Evolutionary conservation across 2,329 filamentous ascomycete species (phyloP).

Genomic region (Teratosphaeria pseudoeucalypti): DNA sequence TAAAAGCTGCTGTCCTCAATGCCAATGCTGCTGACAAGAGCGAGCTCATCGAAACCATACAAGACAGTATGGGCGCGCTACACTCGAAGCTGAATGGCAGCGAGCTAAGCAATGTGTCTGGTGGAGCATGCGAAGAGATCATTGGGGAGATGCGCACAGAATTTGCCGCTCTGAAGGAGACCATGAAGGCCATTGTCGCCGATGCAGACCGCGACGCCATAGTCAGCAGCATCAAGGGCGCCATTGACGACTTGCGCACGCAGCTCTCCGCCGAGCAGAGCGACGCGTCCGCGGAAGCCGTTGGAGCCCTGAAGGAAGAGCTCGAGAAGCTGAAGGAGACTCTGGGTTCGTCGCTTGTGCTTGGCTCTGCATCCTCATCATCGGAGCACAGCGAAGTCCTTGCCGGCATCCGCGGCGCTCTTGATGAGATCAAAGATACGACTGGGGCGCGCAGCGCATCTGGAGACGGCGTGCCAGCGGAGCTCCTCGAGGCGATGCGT

Average conservation of each 20-base stretch:
- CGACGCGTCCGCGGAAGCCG: constrained; percentile 30
- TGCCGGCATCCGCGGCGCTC: constrained; percentile 14
- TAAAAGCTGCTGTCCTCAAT: constrained; percentile 65
- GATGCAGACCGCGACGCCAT: constrained; percentile 48
- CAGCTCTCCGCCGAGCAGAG: constrained; percentile 30
- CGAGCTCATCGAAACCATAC: constrained; percentile 51
- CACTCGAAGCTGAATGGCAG: constrained; percentile 34
- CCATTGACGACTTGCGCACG: constrained; percentile 33
- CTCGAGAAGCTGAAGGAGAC: constrained; percentile 34
- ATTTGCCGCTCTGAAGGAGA: constrained; percentile 51
- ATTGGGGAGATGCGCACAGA: constrained; percentile 46
- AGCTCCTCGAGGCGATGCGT: constrained; percentile 43
- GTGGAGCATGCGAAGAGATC: constrained; percentile 34
- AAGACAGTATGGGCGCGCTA: constrained; percentile 40
- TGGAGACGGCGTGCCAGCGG: constrained; percentile 30
- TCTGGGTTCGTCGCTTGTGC: constrained; percentile 32
- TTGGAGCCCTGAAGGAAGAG: constrained; percentile 34
- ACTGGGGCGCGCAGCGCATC: constrained; percentile 8
- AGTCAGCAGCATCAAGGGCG: constrained; percentile 52
- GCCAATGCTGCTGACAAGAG: constrained; percentile 47
- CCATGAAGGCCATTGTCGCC: constrained; percentile 42
- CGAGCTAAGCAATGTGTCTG: constrained; percentile 18
- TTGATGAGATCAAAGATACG: constrained; percentile 33
- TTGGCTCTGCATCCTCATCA: constrained; percentile 16
- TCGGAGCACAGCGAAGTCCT: constrained; percentile 20